phyloP scores from a whole-genome alignment of 1,284 basidiomycete genomes.

The Cutaneotrichosporon cavernicola region DNA sequence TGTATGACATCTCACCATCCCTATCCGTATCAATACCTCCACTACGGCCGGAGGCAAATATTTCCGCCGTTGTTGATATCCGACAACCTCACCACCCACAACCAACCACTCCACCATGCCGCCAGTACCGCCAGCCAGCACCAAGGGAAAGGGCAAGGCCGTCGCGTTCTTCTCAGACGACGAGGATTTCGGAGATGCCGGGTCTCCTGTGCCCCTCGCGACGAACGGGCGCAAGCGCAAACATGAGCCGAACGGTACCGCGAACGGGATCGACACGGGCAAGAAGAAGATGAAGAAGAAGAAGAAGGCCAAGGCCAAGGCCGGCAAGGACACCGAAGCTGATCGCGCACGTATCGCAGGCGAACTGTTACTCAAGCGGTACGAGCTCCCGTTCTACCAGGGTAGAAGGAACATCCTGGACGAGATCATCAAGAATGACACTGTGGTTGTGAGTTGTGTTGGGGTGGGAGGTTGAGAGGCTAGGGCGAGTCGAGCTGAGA shows the following conservation, averaged over 20 bases:
- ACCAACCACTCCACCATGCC: conserved; percentile 16
- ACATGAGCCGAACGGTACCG: neutral
- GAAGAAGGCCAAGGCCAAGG: neutral
- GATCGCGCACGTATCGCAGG: conserved; percentile 35
- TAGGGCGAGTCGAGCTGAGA: neutral
- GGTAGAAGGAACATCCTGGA: conserved; percentile 72
- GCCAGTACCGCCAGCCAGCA: conserved; percentile 1
- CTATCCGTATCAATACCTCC: neutral
- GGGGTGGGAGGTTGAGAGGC: neutral
- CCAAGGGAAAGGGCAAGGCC: conserved; percentile 13
- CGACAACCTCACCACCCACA: neutral
- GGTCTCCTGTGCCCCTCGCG: conserved; percentile 11
- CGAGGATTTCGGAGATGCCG: conserved; percentile 18
- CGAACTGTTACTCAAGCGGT: conserved; percentile 62
- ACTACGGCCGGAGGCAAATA: conserved; percentile 16
- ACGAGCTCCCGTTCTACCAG: conserved; percentile 72
- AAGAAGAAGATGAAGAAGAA: conserved; percentile 15
- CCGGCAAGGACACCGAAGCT: conserved; percentile 22
- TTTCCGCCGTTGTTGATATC: conserved; percentile 11
- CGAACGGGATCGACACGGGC: neutral
- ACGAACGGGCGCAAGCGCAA: conserved; percentile 3
- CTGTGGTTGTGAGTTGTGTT: conserved; percentile 63
- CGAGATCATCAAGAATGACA: conserved; percentile 74
- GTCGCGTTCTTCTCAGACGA: conserved; percentile 24
- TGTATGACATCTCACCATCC: neutral